Evolutionary conservation across 202 grass and related monocot genomes (phyloP).

Genomic region (Setaria viridis): DNA sequence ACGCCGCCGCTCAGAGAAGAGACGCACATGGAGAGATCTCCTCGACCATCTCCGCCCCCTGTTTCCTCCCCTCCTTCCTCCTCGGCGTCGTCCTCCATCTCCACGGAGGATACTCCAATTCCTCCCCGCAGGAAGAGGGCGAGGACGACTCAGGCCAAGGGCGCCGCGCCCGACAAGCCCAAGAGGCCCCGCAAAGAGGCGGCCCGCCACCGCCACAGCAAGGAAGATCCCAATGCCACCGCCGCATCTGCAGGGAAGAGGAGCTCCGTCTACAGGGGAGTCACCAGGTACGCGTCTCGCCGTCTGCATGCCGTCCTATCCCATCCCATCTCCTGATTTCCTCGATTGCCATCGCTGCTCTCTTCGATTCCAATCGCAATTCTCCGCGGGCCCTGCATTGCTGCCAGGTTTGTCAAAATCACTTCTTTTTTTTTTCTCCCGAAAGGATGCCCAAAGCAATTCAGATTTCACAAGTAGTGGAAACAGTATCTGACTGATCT

Average conservation of each 20-base stretch:
- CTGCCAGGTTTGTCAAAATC: neutral
- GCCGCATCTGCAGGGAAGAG: slow-evolving; percentile 56
- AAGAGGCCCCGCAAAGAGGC: slow-evolving; percentile 62
- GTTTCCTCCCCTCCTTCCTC: slow-evolving; percentile 45
- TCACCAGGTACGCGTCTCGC: slow-evolving; percentile 67
- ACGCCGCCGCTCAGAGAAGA: neutral
- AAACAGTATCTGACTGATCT: neutral
- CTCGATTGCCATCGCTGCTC: no score
- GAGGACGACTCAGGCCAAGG: slow-evolving; percentile 16
- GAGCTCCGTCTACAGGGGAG: slow-evolving; percentile 88
- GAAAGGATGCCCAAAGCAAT: neutral
- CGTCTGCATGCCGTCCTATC: neutral
- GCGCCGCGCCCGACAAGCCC: slow-evolving; percentile 44
- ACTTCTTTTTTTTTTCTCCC: no score
- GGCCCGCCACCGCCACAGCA: neutral
- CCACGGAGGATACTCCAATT: neutral
- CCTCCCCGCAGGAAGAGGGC: slow-evolving; percentile 36
- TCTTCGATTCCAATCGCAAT: neutral
- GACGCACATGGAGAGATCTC: slow-evolving; percentile 22
- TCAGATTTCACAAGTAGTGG: neutral
- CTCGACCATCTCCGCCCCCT: slow-evolving; percentile 21
- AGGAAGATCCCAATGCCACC: slow-evolving; percentile 48
- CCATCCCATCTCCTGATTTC: neutral
- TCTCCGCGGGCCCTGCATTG: slow-evolving; percentile 10
- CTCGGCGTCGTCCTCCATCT: slow-evolving; percentile 47